Conservation (phyloP, 305 asterid species). For the Solanum hybrid region DNA sequence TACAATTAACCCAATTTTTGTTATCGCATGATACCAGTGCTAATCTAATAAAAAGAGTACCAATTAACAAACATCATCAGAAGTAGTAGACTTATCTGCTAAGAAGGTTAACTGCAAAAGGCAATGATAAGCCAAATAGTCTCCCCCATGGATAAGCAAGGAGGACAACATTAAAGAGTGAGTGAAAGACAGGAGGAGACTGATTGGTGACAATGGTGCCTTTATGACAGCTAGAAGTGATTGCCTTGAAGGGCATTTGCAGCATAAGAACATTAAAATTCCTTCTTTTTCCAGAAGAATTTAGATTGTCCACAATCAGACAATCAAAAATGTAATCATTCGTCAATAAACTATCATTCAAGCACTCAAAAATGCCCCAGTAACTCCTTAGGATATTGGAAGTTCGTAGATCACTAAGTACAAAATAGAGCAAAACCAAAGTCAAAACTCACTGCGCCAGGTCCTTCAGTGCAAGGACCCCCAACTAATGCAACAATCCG, state of each 20-base stretch:
- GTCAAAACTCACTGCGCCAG: conserved; percentile 75
- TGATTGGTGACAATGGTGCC: not conserved
- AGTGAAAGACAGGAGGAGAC: not conserved
- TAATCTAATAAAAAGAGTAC: not conserved
- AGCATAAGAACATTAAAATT: not conserved
- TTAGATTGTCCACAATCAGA: not conserved
- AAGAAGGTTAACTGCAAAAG: not conserved
- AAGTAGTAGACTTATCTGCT: not conserved
- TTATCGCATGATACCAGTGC: not conserved
- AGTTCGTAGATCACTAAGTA: not conserved
- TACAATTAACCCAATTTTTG: not conserved
- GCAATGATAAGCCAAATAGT: not conserved
- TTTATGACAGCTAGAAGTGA: not conserved
- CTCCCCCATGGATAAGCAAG: not conserved
- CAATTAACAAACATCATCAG: no score
- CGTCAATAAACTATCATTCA: not conserved
- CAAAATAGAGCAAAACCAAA: conserved; percentile 1
- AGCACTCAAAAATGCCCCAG: not conserved
- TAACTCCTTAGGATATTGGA: not conserved
- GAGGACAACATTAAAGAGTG: not conserved
- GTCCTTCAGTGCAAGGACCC: conserved; percentile 99
- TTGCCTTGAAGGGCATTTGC: not conserved
- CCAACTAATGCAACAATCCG: conserved; percentile 85
- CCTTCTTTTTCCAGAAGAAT: not conserved
- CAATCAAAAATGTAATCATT: not conserved